Evolutionary conservation across 495 filamentous ascomycete species (phyloP), one percentile per base, ranked within the genome.

Genomic region (Talaromyces proteolyticus): DNA sequence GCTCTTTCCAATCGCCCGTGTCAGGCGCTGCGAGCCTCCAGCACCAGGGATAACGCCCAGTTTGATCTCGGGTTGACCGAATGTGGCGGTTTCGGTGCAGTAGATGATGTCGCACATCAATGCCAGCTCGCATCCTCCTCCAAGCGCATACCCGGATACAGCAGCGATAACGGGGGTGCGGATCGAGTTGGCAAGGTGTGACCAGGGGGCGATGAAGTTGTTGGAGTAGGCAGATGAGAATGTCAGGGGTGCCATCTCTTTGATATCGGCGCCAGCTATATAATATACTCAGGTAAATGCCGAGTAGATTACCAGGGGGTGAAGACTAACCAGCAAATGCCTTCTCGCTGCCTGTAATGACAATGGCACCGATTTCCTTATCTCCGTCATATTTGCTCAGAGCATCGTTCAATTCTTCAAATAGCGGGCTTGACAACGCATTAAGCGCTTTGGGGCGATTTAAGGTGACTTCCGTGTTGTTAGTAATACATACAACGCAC

Each of bases 11-110:
- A 98, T 78, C 8, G 89, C 91, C 17, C 79, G 74, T 3, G 88
- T 94, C 25, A 98, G 69, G n/a, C 93, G 74, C 75, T 98, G 93
- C 47, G 81, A 87, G 2, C 93, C 93, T 6, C 93, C 93, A 0
- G 90, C 93, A 4, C 93, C 93, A 2, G 93, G 93, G 48, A 97
- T 92, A 0, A 84, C 84, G 14, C 93, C 93, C 4, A 98, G 76
- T 65, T 88, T 94, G 73, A 98, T 90, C 74, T 98, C 93, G 3
- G 93, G 93, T 72, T 97, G 93, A 0, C 93, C 93, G 59, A 98
- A 95, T 47, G 84, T 89, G 47, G 93, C 92, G 6, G 58, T 78
- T 21, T 79, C 66, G 7, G 87, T 88, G 73, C 88, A 93, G 77
- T 96, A 96, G 43, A 98, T 62, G 58, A 98, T 85, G 65, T 98